Base-by-base conservation (phyloP, 2,329 filamentous ascomycete species). In the Tolypocladium tundrense region DNA sequence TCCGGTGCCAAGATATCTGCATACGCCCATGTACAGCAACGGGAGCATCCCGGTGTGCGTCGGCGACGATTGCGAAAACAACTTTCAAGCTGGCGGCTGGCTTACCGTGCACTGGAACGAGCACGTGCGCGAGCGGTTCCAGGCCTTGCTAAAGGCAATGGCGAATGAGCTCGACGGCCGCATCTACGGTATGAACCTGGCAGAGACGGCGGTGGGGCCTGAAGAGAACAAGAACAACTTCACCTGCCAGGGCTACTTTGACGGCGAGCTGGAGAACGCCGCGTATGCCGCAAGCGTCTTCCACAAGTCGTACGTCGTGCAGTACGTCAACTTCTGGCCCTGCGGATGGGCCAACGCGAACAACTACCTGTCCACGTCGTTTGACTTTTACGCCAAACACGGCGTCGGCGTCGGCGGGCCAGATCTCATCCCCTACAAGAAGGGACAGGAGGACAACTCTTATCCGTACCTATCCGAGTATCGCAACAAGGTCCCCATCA, bases 321-420 rank as follows among this genome's bases (percentile, higher is more conserved):
- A 64, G 43, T 64, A 64, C 53, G 60, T 64, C 53, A 64, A 64
- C 45, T 64, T 63, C 55, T 64, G 63, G 63, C 63, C 62, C 27
- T 55, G 58, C 24, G 63, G 59, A 16, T 62, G 60, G 60, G 56
- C 31, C 2, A 59, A 63, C 39, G 57, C 54, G 48, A 61, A 60
- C 51, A 45, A 40, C 39, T 42, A 37, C 51, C 24, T 48, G 5
- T 31, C 24, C 5, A 48, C 13, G 3, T 48, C 45, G 24, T 48
- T 48, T 31, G 45, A 19, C 0, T 31, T 31, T 24, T 48, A 48
- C 45, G 45, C 24, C 14, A 19, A 48, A 2, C 5, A 48, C 24
- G 7, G 7, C 13, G 24, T 48, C 27, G 45, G 45, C 9, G 27
- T 48, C 45, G 45, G 45, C 13, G 45, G 45, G 13, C 45, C 45